Conservation (phyloP, 352 stramenopile genomes). For the Globisporangium nagaii region DNA sequence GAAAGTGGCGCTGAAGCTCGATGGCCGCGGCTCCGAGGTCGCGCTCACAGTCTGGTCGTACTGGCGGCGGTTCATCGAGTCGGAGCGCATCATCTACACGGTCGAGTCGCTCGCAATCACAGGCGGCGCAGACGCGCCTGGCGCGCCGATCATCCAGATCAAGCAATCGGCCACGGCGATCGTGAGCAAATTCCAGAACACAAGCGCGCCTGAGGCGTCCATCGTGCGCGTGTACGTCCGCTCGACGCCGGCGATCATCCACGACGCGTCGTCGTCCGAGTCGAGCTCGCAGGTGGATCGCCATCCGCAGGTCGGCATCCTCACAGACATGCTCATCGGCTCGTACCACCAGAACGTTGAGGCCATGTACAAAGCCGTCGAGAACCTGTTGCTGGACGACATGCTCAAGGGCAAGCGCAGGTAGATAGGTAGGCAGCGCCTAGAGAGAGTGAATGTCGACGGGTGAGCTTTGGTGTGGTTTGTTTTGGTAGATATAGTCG, state of each 20-base stretch:
- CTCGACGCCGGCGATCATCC: slow-evolving; percentile 13
- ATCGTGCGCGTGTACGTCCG: slow-evolving; percentile 15
- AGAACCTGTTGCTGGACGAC: slow-evolving; percentile 14
- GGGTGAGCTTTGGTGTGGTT: not conserved
- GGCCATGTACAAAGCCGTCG: slow-evolving; percentile 15
- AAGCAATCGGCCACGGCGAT: slow-evolving; percentile 11
- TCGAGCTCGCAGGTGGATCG: not conserved
- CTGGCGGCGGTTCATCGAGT: slow-evolving; percentile 9
- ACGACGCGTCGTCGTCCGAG: not conserved
- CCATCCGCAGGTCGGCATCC: slow-evolving; percentile 12
- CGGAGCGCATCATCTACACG: slow-evolving; percentile 3
- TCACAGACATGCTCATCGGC: slow-evolving; percentile 15
- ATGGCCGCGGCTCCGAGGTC: slow-evolving; percentile 8
- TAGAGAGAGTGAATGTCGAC: not conserved
- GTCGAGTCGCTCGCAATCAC: slow-evolving; percentile 15
- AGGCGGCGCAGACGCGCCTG: not conserved
- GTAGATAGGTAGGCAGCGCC: not conserved
- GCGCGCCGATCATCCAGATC: slow-evolving; percentile 9
- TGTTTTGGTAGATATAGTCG: not conserved
- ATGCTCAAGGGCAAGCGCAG: slow-evolving; percentile 10
- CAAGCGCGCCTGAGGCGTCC: slow-evolving; percentile 10
- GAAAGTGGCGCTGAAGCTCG: slow-evolving; percentile 12
- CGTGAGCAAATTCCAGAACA: slow-evolving; percentile 4
- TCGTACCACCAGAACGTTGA: slow-evolving; percentile 17
- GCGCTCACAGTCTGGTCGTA: slow-evolving; percentile 11